Conservation (phyloP, 441 rosid species). For the Viola pubescens region DNA sequence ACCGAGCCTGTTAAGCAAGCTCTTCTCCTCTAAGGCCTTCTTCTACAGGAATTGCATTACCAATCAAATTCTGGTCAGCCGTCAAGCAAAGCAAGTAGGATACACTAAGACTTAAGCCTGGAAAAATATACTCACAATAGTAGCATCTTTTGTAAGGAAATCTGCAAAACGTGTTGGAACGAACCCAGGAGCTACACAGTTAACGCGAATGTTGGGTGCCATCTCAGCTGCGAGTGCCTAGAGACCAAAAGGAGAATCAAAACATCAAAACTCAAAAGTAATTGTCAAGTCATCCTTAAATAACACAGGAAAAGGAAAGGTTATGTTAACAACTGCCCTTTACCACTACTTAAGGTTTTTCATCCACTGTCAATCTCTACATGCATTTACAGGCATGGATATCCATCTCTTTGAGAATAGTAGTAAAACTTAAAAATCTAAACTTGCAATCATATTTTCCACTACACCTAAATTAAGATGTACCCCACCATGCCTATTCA, state of each 20-base stretch:
- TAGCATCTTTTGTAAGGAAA: conserved; percentile 42
- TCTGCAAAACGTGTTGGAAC: conserved; percentile 78
- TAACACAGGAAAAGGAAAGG: background rate
- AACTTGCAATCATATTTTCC: too few relatives aligned
- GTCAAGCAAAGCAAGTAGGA: background rate
- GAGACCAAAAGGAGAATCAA: background rate
- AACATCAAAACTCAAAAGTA: conserved; percentile 1
- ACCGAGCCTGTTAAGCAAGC: conserved; percentile 69
- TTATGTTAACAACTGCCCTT: background rate
- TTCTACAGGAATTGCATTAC: conserved; percentile 33
- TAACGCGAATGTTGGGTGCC: conserved; percentile 78
- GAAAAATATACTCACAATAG: conserved; percentile 34
- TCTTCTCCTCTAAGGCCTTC: conserved; percentile 35
- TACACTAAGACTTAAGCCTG: background rate
- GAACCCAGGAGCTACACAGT: conserved; percentile 80
- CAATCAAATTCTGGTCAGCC: conserved; percentile 9
- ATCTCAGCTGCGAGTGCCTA: conserved; percentile 85
- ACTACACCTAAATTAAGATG: background rate
- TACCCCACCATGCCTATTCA: background rate
- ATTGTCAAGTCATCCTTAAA: background rate
- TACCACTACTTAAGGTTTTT: background rate
- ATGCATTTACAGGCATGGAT: background rate
- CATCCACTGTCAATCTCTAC: background rate
- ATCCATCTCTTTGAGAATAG: background rate
- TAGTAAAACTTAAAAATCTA: background rate